Evolutionary conservation across 179 eudicot species (phyloP).

Genomic region (Spinacia oleracea): DNA sequence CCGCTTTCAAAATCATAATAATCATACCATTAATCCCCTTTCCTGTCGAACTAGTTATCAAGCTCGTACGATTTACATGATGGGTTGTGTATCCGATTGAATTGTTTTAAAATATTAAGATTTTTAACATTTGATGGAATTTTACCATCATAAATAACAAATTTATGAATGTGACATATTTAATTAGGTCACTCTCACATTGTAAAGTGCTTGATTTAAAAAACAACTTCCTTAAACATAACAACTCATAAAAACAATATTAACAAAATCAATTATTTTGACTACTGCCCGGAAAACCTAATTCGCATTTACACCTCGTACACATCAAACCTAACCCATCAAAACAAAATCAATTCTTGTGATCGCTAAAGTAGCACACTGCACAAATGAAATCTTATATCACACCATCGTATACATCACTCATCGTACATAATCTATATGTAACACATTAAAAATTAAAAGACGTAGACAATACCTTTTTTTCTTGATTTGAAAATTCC

Average conservation of each 20-base stretch:
- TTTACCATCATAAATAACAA: too few species aligned
- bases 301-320: too few species aligned
- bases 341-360: background rate
- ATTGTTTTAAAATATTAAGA: too few species aligned
- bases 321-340: too few species aligned
- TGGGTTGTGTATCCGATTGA: too few species aligned
- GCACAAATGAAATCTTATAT: background rate
- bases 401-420: background rate
- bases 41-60: background rate
- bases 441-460: background rate
- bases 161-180: too few species aligned
- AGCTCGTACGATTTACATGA: too few species aligned
- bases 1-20: too few species aligned
- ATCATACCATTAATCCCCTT: background rate
- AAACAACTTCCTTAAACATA: too few species aligned
- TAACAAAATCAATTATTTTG: background rate
- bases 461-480: background rate
- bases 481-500: conserved; percentile 1
- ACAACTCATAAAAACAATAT: background rate
- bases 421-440: background rate
- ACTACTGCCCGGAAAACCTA: too few species aligned
- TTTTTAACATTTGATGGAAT: too few species aligned
- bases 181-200: too few species aligned
- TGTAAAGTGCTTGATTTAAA: background rate
- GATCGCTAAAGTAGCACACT: background rate